Conservation (phyloP, 768 basidiomycete species). For the Jaapia argillacea region DNA sequence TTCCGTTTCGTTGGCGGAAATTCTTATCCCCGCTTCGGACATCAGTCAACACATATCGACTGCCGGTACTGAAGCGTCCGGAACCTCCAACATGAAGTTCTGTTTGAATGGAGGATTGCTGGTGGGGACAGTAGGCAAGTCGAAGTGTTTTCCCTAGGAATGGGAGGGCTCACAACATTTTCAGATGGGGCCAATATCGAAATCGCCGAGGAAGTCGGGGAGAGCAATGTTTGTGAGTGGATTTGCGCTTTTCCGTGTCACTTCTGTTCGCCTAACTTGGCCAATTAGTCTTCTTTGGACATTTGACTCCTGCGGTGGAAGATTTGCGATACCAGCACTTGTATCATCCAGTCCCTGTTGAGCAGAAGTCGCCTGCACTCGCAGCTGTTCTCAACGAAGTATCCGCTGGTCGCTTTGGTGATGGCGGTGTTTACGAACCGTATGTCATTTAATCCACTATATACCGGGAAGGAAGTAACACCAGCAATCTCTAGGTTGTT, state of each 20-base stretch:
- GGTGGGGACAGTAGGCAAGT: slow-evolving; percentile 67
- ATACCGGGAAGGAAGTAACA: background rate
- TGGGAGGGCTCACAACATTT: background rate
- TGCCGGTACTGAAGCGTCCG: slow-evolving; percentile 87
- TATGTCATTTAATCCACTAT: slow-evolving; percentile 29
- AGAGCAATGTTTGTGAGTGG: slow-evolving; percentile 81
- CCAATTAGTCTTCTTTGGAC: slow-evolving; percentile 75
- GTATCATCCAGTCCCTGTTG: slow-evolving; percentile 74
- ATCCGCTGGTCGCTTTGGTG: slow-evolving; percentile 73
- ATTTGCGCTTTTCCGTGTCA: slow-evolving; percentile 5
- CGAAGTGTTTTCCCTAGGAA: background rate
- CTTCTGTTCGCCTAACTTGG: background rate
- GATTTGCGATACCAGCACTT: slow-evolving; percentile 78
- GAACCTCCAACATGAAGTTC: slow-evolving; percentile 85
- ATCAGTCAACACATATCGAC: slow-evolving; percentile 97
- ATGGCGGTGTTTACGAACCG: slow-evolving; percentile 77
- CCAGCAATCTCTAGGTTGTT: slow-evolving; percentile 35
- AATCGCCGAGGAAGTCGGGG: slow-evolving; percentile 93
- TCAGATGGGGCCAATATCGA: slow-evolving; percentile 92
- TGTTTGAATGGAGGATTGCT: slow-evolving; percentile 86
- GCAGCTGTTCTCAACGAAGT: slow-evolving; percentile 72
- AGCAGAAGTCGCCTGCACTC: slow-evolving; percentile 75
- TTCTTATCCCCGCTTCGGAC: slow-evolving; percentile 87
- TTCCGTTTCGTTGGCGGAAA: slow-evolving; percentile 72
- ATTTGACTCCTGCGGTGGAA: slow-evolving; percentile 81